Base-by-base conservation (phyloP, 2,329 filamentous ascomycete genomes). In the Elsinoe australis region DNA sequence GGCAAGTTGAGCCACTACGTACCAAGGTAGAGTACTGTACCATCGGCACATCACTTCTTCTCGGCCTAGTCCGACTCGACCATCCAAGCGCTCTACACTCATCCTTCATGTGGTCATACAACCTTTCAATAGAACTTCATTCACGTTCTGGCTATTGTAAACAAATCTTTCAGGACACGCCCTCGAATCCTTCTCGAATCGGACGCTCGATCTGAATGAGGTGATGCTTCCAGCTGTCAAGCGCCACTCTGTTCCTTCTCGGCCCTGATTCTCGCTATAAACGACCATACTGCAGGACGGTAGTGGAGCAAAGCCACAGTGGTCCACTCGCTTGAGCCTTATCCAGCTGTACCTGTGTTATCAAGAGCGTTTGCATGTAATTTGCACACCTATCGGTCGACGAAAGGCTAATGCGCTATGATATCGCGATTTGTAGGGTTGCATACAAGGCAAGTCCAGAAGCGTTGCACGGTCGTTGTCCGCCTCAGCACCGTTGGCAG, bases 251-350 rank as follows among this genome's bases (percentile, higher is more conserved):
- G 31, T 24, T 36, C 45, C 45, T 38, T 48, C 45, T 48, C 19
- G 45, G 28, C 34, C 45, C 45, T 48, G 45, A 48, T 36, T 39
- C 45, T 48, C 45, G 45, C 45, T 39, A 48, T 18, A 38, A 48
- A 48, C 45, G 45, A 31, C 33, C 39, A 32, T 44, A 44, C 32
- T 38, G 45, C 45, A 48, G 33, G 34, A 39, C 33, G 24, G 32
- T 36, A n/a, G n/a, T n/a, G n/a, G n/a, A n/a, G n/a, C n/a, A n/a
- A n/a, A n/a, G n/a, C n/a, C n/a, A n/a, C n/a, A n/a, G n/a, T n/a
- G 33, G 33, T 39, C 45, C 45, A 48, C 45, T 39, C 34, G 22
- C 15, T 48, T 33, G 22, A 48, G 34, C 33, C 33, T 48, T 38
- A 44, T 44, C 22, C 9, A 34, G 29, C 44, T 35, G 44, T 31